Base-by-base conservation (phyloP, 1,139 yeast genomes). In the Scheffersomyces quercinus region DNA sequence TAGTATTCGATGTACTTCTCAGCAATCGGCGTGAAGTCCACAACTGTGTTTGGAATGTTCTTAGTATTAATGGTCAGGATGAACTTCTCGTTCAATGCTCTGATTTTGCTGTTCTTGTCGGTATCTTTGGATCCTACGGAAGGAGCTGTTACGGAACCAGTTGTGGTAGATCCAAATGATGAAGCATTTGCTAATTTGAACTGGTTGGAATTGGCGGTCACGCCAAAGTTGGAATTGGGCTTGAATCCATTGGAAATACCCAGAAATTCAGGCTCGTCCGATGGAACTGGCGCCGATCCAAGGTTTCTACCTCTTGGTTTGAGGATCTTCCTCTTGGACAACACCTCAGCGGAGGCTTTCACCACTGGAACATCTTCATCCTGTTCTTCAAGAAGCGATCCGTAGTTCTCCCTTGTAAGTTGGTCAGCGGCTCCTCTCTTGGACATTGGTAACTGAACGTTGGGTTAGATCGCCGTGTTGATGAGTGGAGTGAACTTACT, bases 31-130 rank as follows among this genome's bases (percentile, higher is more conserved):
- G 81, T 66, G 58, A 87, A 79, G 53, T 87, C 81, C 0, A 79
- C 83, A 15, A 80, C 68, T 0, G 83, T 75, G 48, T 80, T 78
- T 3, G 68, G 65, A 1, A 58, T 54, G 37, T 74, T 62, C 26
- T 77, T 67, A 30, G 68, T 65, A 30, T 67, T 67, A 38, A 89
- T 61, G 28, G 81, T 70, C 15, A 73, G 72, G 28, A 79, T 65
- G 53, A 89, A 85, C 47, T 76, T 81, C 24, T 79, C 77, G 60
- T 88, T 88, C 58, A 89, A 73, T 1, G 96, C 95, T 55, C 75
- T 79, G 31, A 83, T 60, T 54, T 81, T 80, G 12, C 64, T 67
- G 35, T 68, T 59, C 42, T 57, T 64, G 28, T 65, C 60, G 14
- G 30, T 14, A n/a, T 35, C 38, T 26, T 45, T 48, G 5, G 39